phyloP scores from a whole-genome alignment of 257 asterid genomes.

The Jasminum sambac region DNA sequence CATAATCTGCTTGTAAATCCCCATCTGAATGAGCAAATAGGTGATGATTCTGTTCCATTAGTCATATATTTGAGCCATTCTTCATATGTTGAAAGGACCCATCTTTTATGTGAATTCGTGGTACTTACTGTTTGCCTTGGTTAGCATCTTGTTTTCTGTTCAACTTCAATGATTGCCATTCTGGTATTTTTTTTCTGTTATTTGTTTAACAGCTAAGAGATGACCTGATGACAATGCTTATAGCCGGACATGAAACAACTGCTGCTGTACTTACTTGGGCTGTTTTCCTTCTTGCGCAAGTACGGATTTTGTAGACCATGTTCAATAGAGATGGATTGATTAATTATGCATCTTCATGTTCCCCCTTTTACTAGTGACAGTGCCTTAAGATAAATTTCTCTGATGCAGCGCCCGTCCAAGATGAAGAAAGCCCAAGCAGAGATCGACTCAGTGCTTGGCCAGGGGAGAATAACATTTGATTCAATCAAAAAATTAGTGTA shows the following conservation, averaged over 20 bases:
- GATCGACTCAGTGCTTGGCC: slow-evolving; percentile 76
- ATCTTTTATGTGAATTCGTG: not conserved
- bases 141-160: not conserved
- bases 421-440: slow-evolving; percentile 94
- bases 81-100: not conserved
- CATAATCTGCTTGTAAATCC: not conserved
- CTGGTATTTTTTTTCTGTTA: slow-evolving; percentile 17
- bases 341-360: not conserved
- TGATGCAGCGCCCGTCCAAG: slow-evolving; percentile 77
- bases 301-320: slow-evolving; percentile 25
- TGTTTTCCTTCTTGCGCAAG: slow-evolving; percentile 87
- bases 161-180: not conserved
- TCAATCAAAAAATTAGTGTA: slow-evolving; percentile 76
- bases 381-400: slow-evolving; percentile 21
- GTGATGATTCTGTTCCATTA: not conserved
- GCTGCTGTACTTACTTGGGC: slow-evolving; percentile 99
- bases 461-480: slow-evolving; percentile 58
- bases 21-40: slow-evolving; percentile 9
- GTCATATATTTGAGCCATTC: not conserved
- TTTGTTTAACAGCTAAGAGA: slow-evolving; percentile 75
- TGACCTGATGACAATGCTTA: slow-evolving; percentile 97
- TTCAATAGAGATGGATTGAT: slow-evolving; percentile 13
- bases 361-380: slow-evolving; percentile 6
- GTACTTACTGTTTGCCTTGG: not conserved
- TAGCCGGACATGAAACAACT: slow-evolving; percentile 99